A percentile compares a stretch with the other conserved stretches of the same genome.
These are phyloP conservation scores for Microcos paniculata DNA, from an alignment of 345 rosid genomes.

Conservation along the genomic window DNA sequence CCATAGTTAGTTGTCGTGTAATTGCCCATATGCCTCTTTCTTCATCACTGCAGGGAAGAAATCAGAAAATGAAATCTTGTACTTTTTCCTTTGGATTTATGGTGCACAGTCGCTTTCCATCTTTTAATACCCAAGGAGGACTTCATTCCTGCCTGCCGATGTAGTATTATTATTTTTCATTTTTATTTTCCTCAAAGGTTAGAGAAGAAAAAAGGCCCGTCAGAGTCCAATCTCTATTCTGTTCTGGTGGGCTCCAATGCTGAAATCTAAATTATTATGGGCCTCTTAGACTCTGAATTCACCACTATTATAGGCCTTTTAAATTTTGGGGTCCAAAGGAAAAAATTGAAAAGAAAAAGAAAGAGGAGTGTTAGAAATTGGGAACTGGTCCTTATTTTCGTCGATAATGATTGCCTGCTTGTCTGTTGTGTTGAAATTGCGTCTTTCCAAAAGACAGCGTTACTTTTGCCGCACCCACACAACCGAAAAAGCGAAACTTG, in stretches of 20 bases:
- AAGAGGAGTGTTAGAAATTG: not conserved
- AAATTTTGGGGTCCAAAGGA: not conserved
- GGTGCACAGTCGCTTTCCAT: slow-evolving; percentile 6
- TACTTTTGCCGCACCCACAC: not conserved
- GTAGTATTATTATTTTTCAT: too few relatives aligned
- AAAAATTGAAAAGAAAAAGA: not conserved
- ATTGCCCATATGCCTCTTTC: not conserved
- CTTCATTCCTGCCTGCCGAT: not conserved
- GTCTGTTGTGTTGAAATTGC: slow-evolving; percentile 21
- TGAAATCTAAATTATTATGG: not conserved
- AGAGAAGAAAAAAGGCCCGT: not conserved
- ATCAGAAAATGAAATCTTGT: slow-evolving; percentile 12
- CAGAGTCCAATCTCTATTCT: not conserved
- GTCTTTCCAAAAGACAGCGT: not conserved
- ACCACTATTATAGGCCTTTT: slow-evolving; percentile 10
- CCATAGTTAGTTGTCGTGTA: slow-evolving; percentile 1
- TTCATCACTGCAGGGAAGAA: slow-evolving; percentile 3
- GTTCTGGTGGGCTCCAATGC: not conserved
- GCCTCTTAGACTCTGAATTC: not conserved
- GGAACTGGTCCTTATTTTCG: not conserved
- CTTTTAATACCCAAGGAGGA: not conserved
- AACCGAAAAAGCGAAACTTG: not conserved
- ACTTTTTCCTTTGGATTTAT: slow-evolving; percentile 6
- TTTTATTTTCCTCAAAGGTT: not conserved
- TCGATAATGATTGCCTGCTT: slow-evolving; percentile 18